Conservation (phyloP, 257 asterid genomes). For the Rehmannia glutinosa region DNA sequence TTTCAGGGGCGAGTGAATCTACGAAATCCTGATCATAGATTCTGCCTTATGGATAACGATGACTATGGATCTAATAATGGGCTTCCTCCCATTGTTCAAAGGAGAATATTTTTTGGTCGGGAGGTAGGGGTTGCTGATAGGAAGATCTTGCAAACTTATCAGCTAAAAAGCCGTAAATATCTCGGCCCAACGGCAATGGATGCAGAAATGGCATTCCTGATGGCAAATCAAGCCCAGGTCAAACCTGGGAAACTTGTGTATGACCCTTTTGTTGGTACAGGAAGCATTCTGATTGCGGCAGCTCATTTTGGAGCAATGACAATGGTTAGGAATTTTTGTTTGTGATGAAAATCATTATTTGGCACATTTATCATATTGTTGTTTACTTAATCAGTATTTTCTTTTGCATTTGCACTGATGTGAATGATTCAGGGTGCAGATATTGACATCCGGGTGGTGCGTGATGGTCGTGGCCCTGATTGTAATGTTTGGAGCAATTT, state of each 20-base stretch:
- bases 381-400: neutral
- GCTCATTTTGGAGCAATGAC: slow-evolving; percentile 99
- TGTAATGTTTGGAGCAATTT: slow-evolving; percentile 96
- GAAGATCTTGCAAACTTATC: slow-evolving; percentile 86
- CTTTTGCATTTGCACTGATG: slow-evolving; percentile 26
- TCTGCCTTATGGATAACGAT: slow-evolving; percentile 81
- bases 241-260: slow-evolving; percentile 80
- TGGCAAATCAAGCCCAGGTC: slow-evolving; percentile 96
- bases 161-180: slow-evolving; percentile 91
- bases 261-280: slow-evolving; percentile 99
- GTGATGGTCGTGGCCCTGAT: slow-evolving; percentile 98
- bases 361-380: neutral
- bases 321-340: slow-evolving; percentile 56
- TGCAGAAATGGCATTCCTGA: slow-evolving; percentile 99
- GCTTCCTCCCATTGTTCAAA: slow-evolving; percentile 70
- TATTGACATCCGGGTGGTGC: slow-evolving; percentile 97
- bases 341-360: slow-evolving; percentile 4
- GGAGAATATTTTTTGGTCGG: slow-evolving; percentile 82
- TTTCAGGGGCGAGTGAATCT: slow-evolving; percentile 88
- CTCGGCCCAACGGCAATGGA: slow-evolving; percentile 99
- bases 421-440: slow-evolving; percentile 90
- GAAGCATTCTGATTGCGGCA: slow-evolving; percentile 93
- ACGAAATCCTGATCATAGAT: slow-evolving; percentile 66
- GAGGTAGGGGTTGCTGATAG: slow-evolving; percentile 86
- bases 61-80: slow-evolving; percentile 73